Conservation (phyloP, 176 grass and related monocot genomes). For the Ananas comosus region DNA sequence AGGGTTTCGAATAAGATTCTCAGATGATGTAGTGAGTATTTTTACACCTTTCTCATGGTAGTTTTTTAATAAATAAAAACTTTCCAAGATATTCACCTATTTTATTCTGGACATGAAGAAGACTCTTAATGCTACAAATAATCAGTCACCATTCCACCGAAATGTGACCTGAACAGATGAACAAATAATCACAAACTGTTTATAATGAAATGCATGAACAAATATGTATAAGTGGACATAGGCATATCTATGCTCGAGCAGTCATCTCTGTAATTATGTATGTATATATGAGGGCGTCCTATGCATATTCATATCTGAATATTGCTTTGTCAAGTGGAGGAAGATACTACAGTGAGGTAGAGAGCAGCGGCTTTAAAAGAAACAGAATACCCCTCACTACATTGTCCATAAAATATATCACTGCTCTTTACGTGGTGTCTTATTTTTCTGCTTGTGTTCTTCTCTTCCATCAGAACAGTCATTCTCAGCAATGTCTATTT, state of each 20-base stretch:
- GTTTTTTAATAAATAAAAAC: neutral
- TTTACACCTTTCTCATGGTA: neutral
- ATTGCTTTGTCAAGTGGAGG: neutral
- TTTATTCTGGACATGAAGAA: too few relatives aligned
- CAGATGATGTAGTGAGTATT: conserved; percentile 59
- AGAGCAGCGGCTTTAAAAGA: neutral
- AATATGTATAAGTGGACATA: neutral
- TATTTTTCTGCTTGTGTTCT: neutral
- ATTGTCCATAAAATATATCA: neutral
- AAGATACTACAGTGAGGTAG: neutral
- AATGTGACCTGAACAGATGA: too few relatives aligned
- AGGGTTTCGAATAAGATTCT: conserved; percentile 84
- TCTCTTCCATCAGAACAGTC: neutral
- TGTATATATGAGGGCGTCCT: neutral
- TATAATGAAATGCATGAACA: neutral
- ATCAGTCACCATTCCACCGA: too few relatives aligned
- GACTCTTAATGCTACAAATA: too few relatives aligned
- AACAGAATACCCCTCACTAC: neutral
- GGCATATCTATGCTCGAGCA: neutral
- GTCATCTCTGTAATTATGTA: neutral
- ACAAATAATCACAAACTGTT: too few relatives aligned
- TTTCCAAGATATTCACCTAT: neutral
- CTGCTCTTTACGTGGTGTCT: neutral
- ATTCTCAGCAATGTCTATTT: neutral
- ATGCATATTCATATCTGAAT: neutral